Base-by-base conservation (phyloP, 306 rosid genomes). In the Urtica urens region DNA sequence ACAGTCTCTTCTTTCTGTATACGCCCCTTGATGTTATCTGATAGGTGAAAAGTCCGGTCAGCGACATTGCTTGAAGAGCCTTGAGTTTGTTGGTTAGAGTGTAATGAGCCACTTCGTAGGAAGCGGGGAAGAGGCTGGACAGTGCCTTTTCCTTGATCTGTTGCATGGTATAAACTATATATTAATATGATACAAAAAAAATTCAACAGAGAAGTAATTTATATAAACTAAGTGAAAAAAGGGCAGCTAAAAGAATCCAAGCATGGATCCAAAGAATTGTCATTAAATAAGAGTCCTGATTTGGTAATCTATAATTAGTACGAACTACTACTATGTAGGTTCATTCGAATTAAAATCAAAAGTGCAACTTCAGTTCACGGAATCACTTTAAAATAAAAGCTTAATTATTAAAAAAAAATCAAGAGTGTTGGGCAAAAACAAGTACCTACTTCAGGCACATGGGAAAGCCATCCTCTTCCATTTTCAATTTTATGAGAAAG, bases 371-470 rank as follows among this genome's bases (percentile, higher is more conserved):
- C n/a, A n/a, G n/a, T n/a, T n/a, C n/a, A n/a, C n/a, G n/a, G n/a
- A n/a, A n/a, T n/a, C n/a, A n/a, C n/a, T n/a, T n/a, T n/a, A n/a
- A n/a, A n/a, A 9, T 3, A 13, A 35, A 35, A 35, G 11, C 40
- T 10, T 35, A 9, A 9, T 35, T 14, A 38, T 31, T 12, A 10
- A 50, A 38, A 30, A 27, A 33, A 29, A 11, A 27, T 33, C 17
- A 58, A 40, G 31, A 12, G 59, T 28, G 47, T 33, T 29, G 49
- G 27, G 50, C 55, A 55, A 54, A 60, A 58, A 23, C 17, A 59
- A 39, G 57, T 69, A 90, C 99, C 99, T 77, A 92, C 67, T 62
- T 77, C 81, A 46, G 69, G 74, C 31, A 51, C 68, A 13, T 66
- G 72, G 19, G 69, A 60, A 60, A 72, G 55, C 79, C 83, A 68